A percentile compares a stretch with the other conserved stretches of the same genome.
Evolutionary conservation across 257 asterid genomes (phyloP).

Genomic region (Przewalskia tangutica): DNA sequence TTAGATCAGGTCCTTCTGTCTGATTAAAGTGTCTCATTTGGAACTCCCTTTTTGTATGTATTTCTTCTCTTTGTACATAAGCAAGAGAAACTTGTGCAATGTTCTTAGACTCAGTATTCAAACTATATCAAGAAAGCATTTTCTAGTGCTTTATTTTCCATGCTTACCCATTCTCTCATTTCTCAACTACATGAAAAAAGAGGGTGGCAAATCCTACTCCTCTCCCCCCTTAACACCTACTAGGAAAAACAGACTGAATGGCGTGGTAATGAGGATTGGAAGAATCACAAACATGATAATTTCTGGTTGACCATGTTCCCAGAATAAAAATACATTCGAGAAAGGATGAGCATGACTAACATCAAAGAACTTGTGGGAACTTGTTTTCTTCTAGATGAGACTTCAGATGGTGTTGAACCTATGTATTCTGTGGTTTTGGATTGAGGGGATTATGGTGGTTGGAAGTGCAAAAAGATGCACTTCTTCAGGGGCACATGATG

Average conservation of each 20-base stretch:
- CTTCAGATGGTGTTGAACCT: not conserved
- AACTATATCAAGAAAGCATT: not conserved
- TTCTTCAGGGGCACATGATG: not conserved
- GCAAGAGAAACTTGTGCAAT: not conserved
- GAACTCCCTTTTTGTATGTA: not conserved
- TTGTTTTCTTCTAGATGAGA: not conserved
- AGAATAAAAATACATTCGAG: no score
- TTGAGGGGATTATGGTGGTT: not conserved
- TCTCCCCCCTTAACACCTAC: no score
- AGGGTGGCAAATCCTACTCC: not conserved
- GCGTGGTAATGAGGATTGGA: not conserved
- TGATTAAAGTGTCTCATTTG: slow-evolving; percentile 13
- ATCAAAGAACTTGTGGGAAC: not conserved
- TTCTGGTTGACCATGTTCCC: no score
- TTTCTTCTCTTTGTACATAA: slow-evolving; percentile 16
- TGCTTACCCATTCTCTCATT: not conserved
- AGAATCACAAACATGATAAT: not conserved
- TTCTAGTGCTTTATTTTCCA: not conserved
- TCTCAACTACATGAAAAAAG: not conserved
- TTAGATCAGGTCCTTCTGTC: slow-evolving; percentile 69
- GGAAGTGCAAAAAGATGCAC: not conserved
- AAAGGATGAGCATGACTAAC: no score
- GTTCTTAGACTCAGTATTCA: not conserved
- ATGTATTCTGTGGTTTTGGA: not conserved
- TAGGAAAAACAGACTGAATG: no score